Evolutionary conservation across 768 basidiomycete species (phyloP).

Genomic region (Auriculariales sp.): DNA sequence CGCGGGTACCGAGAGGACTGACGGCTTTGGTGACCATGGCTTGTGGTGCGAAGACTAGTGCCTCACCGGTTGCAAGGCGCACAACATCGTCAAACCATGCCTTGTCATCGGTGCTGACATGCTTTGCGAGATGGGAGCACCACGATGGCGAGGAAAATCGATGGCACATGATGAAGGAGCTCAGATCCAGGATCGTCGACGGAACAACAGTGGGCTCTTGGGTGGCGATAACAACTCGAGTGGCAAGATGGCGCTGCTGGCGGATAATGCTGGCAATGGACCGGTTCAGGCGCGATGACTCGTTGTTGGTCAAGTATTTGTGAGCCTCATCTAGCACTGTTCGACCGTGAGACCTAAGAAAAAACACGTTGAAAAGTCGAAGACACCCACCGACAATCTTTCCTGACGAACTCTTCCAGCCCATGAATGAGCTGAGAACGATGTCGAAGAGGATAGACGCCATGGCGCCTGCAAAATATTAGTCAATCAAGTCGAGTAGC

Average conservation of each 20-base stretch:
- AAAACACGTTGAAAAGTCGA: neutral
- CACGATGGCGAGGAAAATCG: constrained; percentile 64
- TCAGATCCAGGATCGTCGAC: constrained; percentile 49
- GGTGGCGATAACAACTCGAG: constrained; percentile 61
- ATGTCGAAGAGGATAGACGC: constrained; percentile 4
- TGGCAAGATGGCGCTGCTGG: constrained; percentile 56
- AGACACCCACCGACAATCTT: constrained; percentile 1
- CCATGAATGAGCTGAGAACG: constrained; percentile 2
- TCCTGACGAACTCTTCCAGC: neutral
- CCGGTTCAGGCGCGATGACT: constrained; percentile 39
- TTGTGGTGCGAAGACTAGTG: constrained; percentile 1
- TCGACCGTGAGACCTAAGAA: neutral
- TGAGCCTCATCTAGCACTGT: constrained; percentile 60
- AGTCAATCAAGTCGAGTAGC: neutral
- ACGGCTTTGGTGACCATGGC: neutral
- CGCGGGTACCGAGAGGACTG: neutral
- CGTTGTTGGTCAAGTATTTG: constrained; percentile 48
- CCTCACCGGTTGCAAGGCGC: constrained; percentile 3
- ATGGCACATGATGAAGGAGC: constrained; percentile 47
- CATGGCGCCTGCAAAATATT: neutral
- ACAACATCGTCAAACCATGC: constrained; percentile 2
- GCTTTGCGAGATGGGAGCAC: constrained; percentile 58
- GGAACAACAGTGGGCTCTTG: constrained; percentile 71
- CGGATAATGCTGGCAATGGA: constrained; percentile 46
- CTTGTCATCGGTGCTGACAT: constrained; percentile 22